Evolutionary conservation across 495 filamentous ascomycete genomes (phyloP).

Genomic region (Trichoderma reesei): DNA sequence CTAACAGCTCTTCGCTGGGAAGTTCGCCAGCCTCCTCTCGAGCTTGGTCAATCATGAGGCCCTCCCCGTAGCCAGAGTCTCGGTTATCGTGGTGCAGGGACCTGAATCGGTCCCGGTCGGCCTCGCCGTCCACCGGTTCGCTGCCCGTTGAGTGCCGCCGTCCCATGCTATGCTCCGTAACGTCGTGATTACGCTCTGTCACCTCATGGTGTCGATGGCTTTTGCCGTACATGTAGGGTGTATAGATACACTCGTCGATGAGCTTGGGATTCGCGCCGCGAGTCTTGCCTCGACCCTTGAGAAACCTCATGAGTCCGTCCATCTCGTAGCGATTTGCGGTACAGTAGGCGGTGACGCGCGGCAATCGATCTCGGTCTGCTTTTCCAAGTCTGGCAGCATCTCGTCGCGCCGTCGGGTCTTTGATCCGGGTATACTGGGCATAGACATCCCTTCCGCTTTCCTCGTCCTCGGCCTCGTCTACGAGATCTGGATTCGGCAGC

Average conservation of each 20-base stretch:
- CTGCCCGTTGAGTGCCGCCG: constrained; percentile 37
- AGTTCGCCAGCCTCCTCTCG: background rate
- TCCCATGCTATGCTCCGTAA: no score
- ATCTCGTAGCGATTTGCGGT: constrained; percentile 85
- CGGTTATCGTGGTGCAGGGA: constrained; percentile 7
- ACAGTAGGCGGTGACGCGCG: constrained; percentile 91
- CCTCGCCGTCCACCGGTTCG: constrained; percentile 21
- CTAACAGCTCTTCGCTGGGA: constrained; percentile 18
- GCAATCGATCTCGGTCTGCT: constrained; percentile 77
- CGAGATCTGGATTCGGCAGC: constrained; percentile 77
- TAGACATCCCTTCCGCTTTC: constrained; percentile 94
- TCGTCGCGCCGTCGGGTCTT: constrained; percentile 84
- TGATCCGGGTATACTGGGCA: constrained; percentile 85
- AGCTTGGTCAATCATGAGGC: background rate
- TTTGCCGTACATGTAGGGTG: constrained; percentile 68
- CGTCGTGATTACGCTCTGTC: constrained; percentile 44
- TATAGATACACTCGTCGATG: constrained; percentile 95
- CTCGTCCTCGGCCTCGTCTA: constrained; percentile 65
- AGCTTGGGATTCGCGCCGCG: constrained; percentile 76
- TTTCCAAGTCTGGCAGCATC: constrained; percentile 92
- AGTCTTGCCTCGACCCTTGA: constrained; percentile 69
- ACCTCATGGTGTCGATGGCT: constrained; percentile 32
- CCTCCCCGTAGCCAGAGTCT: background rate
- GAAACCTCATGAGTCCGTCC: constrained; percentile 75
- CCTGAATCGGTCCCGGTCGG: constrained; percentile 12